Percentiles rank a stretch among this genome's conserved stretches.
phyloP scores from a whole-genome alignment of 2,329 filamentous ascomycete species.

The Talaromyces pinophilus region DNA sequence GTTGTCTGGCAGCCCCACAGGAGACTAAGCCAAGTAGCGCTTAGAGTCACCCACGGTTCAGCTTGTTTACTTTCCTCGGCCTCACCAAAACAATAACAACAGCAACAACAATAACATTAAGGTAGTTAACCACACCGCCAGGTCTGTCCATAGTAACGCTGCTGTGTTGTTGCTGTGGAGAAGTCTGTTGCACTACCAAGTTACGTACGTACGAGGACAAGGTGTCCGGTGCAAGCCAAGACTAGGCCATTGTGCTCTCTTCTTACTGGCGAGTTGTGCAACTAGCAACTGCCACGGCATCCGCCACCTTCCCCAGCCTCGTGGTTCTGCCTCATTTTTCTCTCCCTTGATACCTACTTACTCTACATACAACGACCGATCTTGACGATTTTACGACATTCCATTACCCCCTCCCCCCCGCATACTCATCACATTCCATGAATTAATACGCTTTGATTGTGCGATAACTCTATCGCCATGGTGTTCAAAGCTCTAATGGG shows the following conservation, averaged over 20 bases:
- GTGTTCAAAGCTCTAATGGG: constrained; percentile 42
- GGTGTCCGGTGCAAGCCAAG: background rate
- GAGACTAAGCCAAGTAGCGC: constrained; percentile 4
- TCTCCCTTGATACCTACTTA: background rate
- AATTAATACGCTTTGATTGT: constrained; percentile 18
- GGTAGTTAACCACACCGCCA: background rate
- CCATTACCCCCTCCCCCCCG: background rate
- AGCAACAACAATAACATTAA: constrained; percentile 11
- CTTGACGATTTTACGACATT: constrained; percentile 1
- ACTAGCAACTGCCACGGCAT: background rate
- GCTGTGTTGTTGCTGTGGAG: background rate
- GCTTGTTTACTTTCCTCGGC: constrained; percentile 22
- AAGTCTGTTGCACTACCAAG: background rate
- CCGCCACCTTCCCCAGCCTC: constrained; percentile 24
- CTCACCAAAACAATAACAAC: constrained; percentile 21
- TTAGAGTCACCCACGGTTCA: constrained; percentile 22
- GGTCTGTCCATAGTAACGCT: constrained; percentile 7
- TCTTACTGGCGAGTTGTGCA: background rate
- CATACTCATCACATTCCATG: constrained; percentile 17
- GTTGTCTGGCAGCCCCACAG: constrained; percentile 1
- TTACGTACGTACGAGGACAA: background rate
- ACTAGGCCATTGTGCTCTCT: background rate
- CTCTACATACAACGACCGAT: background rate
- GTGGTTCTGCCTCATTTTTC: constrained; percentile 14
- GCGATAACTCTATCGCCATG: constrained; percentile 31